Base-by-base conservation (phyloP, 2,329 filamentous ascomycete genomes). In the Cryphonectria carpinicola region DNA sequence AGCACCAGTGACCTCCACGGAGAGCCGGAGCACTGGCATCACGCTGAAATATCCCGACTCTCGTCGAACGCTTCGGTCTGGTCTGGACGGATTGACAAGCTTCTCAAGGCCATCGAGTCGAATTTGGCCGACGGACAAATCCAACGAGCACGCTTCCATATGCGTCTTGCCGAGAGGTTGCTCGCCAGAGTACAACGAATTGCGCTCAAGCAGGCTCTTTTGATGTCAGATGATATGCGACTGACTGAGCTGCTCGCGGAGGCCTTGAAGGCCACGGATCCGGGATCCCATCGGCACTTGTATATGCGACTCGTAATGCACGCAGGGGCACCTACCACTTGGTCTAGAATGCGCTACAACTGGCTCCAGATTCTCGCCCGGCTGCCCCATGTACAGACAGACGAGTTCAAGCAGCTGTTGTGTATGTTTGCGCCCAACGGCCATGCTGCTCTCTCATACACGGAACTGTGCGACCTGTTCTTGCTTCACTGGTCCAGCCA, bases 401-500 rank as follows among this genome's bases (percentile, higher is more conserved):
- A 56, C n/a, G 56, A 49, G 35, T 72, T 71, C 58, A 69, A 61
- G 46, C 71, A 17, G 62, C 66, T 35, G 46, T 68, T 49, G 60
- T 66, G 43, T 32, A 76, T 65, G 68, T 73, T 19, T 63, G 65
- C 37, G 63, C 72, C 56, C 71, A 75, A 22, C 32, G 70, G 70
- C n/a, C 46, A 67, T 63, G 56, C 67, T 32, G 61, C 72, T 66
- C 35, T 78, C 22, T 69, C 68, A 25, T 64, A 70, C 35, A 61
- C 65, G 13, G 76, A 78, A 37, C 61, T 80, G 43, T 78, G 75
- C 62, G 73, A 74, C 5, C 72, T 81, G 54, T 65, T 80, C 5
- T 39, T 79, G 8, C 71, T 73, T 4, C 79, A 80, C 64, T 81
- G 79, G 79, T 52, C 64, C 14, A 80, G 77, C 61, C 75, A 75